These are phyloP conservation scores for Euphorbia lathyris DNA, from an alignment of 345 rosid species.

Conservation along the genomic window DNA sequence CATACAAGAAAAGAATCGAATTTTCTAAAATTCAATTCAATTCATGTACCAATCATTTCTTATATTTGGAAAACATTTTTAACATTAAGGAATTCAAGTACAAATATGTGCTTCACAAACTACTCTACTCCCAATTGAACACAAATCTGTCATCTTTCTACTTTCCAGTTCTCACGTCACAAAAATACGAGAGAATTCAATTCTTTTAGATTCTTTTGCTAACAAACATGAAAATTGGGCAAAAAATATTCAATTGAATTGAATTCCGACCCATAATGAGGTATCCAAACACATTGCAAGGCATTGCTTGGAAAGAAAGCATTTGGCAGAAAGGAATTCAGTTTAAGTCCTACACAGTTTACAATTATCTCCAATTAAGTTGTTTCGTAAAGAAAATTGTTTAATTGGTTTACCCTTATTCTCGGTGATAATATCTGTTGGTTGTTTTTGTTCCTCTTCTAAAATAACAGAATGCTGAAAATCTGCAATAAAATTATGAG, in stretches of 20 bases:
- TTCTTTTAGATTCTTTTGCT: too few species aligned
- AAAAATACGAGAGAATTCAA: background rate
- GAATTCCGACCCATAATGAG: background rate
- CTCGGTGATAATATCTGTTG: background rate
- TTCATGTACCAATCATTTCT: too few species aligned
- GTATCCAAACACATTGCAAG: background rate
- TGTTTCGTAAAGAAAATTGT: background rate
- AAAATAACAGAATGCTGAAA: background rate
- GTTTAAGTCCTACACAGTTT: background rate
- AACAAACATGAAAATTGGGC: background rate
- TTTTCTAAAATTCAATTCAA: too few species aligned
- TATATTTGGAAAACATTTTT: too few species aligned
- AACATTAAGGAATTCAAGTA: too few species aligned
- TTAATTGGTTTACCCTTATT: background rate
- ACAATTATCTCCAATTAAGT: background rate
- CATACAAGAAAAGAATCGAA: too few species aligned
- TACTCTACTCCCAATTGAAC: too few species aligned
- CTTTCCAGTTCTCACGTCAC: background rate
- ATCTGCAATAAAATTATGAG: constrained; percentile 23
- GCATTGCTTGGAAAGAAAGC: background rate
- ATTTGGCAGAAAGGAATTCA: background rate
- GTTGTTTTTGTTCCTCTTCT: constrained; percentile 13
- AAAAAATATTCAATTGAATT: background rate
- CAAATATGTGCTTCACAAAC: too few species aligned
- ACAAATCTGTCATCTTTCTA: background rate